Base-by-base conservation (phyloP, 345 rosid genomes). In the Hibiscus mutabilis region DNA sequence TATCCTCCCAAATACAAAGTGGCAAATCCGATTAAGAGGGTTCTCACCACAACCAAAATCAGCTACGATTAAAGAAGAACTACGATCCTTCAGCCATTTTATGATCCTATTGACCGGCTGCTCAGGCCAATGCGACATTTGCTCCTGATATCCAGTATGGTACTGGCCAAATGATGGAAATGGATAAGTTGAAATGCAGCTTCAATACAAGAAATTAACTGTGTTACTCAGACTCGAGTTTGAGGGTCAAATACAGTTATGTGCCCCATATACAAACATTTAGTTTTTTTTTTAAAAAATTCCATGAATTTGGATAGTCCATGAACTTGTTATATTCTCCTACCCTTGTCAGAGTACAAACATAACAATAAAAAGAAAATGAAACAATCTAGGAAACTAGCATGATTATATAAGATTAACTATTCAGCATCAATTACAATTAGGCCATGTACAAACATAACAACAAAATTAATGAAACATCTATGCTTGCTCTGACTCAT, bases 41-140 rank as follows among this genome's bases (percentile, higher is more conserved):
- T 60, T 33, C 89, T 91, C 75, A 95, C 97, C 97, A 72, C 99
- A 95, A 31, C 99, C 99, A 77, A 95, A 95, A 88, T 95, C 99
- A 70, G 99, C 96, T n/a, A 95, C 93, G 12, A 86, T 81, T 73
- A 95, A 69, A 70, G 96, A 87, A 77, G 97, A 74, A 81, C 86
- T 87, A 22, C 40, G 85, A 70, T 70, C 84, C 47, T 78, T 75
- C 21, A 95, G 72, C 97, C 97, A 95, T 35, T 82, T 82, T 21
- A 86, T 80, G 15, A 95, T 84, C 57, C 81, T 84, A 72, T 90
- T 90, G 73, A 92, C 90, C 13, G 99, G 97, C 75, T 75, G 89
- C 82, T 90, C 96, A 25, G 99, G 99, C 97, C 99, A 95, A 74
- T 81, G 91, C 8, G 86, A 81, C 99, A 95, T 95, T 82, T 95